These are phyloP conservation scores for Capillidium rhysosporum DNA, from an alignment of 371 early-diverging fungal genomes.

Conservation along the genomic window DNA sequence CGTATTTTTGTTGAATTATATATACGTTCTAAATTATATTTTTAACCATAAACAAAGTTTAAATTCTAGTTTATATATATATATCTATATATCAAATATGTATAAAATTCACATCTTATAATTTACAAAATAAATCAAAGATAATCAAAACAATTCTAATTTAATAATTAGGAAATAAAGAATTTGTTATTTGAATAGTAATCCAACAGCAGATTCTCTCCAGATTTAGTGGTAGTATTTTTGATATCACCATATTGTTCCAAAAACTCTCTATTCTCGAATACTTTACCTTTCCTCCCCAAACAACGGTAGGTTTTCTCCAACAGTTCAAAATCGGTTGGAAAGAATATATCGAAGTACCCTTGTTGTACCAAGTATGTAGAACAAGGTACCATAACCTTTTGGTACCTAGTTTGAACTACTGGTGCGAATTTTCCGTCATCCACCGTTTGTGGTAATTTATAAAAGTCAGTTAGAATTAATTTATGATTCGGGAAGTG, in stretches of 20 bases:
- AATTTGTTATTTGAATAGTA: slow-evolving; percentile 88
- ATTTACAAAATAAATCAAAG: no score
- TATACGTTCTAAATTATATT: no score
- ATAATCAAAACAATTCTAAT: no score
- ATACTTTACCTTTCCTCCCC: slow-evolving; percentile 18
- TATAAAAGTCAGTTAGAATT: slow-evolving; percentile 72
- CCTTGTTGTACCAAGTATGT: slow-evolving; percentile 92
- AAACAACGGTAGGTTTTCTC: slow-evolving; percentile 63
- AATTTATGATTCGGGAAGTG: slow-evolving; percentile 80
- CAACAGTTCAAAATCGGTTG: slow-evolving; percentile 81
- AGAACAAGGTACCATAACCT: slow-evolving; percentile 80
- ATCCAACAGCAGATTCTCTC: slow-evolving; percentile 84
- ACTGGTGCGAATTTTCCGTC: slow-evolving; percentile 83
- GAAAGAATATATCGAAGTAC: slow-evolving; percentile 97
- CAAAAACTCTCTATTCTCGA: slow-evolving; percentile 66
- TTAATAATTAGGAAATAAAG: slow-evolving; percentile 20
- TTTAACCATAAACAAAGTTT: no score
- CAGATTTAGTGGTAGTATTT: slow-evolving; percentile 50
- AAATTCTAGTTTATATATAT: no score
- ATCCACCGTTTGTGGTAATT: slow-evolving; percentile 55
- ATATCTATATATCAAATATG: no score
- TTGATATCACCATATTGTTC: slow-evolving; percentile 53
- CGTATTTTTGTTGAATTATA: no score
- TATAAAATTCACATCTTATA: no score
- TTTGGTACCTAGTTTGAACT: slow-evolving; percentile 77